phyloP scores from a whole-genome alignment of 352 stramenopile genomes.

The Globisporangium viniferum region DNA sequence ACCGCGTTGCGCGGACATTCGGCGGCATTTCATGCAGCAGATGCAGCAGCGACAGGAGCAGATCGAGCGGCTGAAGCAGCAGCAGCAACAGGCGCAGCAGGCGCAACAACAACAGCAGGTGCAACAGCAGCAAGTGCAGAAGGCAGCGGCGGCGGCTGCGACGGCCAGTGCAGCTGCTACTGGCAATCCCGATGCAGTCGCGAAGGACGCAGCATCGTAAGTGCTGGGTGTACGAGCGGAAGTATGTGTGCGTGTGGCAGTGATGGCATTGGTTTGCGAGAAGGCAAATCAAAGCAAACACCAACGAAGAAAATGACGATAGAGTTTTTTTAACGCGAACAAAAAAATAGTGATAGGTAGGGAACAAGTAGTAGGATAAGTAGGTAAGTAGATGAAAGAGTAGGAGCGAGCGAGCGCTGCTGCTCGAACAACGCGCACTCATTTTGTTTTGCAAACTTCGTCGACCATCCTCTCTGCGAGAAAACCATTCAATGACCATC shows the following conservation, averaged over 20 bases:
- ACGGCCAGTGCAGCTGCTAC: not conserved
- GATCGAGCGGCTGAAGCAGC: slow-evolving; percentile 41
- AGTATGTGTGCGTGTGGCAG: not conserved
- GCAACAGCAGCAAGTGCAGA: slow-evolving; percentile 8
- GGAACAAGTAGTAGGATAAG: not conserved
- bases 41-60: slow-evolving; percentile 74
- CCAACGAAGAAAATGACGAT: not conserved
- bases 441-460: not conserved
- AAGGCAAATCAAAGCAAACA: not conserved
- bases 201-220: not conserved
- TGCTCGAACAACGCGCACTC: not conserved
- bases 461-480: not conserved
- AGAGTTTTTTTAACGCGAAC: not conserved
- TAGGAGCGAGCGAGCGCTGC: not conserved
- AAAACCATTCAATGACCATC: not conserved
- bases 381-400: not conserved
- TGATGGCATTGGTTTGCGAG: not conserved
- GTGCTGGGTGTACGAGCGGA: not conserved
- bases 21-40: slow-evolving; percentile 77
- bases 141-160: not conserved
- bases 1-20: slow-evolving; percentile 82
- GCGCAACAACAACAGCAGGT: slow-evolving; percentile 11
- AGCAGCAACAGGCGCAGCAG: slow-evolving; percentile 32
- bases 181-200: not conserved
- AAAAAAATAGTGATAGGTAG: slow-evolving; percentile 1